phyloP scores from a whole-genome alignment of 306 rosid species.

The Alnus glutinosa region DNA sequence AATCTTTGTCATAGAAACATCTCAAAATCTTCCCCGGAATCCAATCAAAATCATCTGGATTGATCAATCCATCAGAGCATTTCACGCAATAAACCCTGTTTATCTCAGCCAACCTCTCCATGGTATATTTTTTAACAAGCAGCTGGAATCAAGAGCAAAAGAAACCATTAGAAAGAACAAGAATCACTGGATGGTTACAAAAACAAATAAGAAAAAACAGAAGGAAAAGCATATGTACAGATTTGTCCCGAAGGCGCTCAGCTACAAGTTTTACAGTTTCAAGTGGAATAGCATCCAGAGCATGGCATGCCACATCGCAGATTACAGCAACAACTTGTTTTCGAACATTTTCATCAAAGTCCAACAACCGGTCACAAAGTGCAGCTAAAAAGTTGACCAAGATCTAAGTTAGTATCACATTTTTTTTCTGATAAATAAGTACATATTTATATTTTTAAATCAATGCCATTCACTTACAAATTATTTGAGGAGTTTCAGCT shows the following conservation, averaged over 20 bases:
- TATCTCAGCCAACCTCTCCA: slow-evolving; percentile 92
- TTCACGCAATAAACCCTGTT: slow-evolving; percentile 66
- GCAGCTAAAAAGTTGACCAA: slow-evolving; percentile 64
- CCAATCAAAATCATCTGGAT: slow-evolving; percentile 68
- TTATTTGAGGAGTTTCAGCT: slow-evolving; percentile 77
- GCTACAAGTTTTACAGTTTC: slow-evolving; percentile 92
- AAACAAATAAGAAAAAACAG: slow-evolving; percentile 15
- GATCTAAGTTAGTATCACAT: slow-evolving; percentile 33
- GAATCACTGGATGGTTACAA: slow-evolving; percentile 14
- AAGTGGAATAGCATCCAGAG: slow-evolving; percentile 60
- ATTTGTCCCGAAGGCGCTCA: slow-evolving; percentile 96
- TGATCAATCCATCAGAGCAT: slow-evolving; percentile 45
- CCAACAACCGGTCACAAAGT: slow-evolving; percentile 92
- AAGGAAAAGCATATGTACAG: slow-evolving; percentile 56
- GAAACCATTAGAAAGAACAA: slow-evolving; percentile 25
- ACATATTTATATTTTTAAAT: slow-evolving; percentile 9
- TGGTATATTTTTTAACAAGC: slow-evolving; percentile 86
- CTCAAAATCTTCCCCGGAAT: slow-evolving; percentile 92
- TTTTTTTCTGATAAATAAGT: neutral
- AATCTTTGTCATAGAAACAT: slow-evolving; percentile 94
- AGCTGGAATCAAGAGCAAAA: slow-evolving; percentile 57
- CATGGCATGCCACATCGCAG: slow-evolving; percentile 82
- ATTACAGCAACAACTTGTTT: slow-evolving; percentile 96
- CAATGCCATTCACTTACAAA: slow-evolving; percentile 53
- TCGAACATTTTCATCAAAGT: slow-evolving; percentile 90